Evolutionary conservation across 2,329 filamentous ascomycete species (phyloP).

Genomic region (Aspergillus texensis): DNA sequence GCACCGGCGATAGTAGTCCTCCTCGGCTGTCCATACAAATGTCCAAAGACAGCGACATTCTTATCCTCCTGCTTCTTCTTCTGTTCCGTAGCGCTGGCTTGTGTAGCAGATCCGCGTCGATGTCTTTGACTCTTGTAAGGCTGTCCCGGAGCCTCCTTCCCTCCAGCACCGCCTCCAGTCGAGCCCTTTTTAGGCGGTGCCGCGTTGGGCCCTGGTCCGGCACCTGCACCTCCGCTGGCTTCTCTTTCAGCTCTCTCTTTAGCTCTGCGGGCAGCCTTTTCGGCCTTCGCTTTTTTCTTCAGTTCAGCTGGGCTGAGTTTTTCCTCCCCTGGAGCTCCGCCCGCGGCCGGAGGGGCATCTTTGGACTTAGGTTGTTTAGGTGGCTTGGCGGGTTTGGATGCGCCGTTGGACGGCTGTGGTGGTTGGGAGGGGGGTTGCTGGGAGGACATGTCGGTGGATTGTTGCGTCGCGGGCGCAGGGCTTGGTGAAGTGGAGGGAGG

Average conservation of each 20-base stretch:
- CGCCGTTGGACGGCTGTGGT: constrained; percentile 26
- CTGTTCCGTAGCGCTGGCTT: constrained; percentile 40
- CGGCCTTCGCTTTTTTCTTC: constrained; percentile 87
- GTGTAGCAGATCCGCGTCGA: constrained; percentile 39
- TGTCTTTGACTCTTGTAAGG: constrained; percentile 36
- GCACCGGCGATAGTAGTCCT: constrained; percentile 64
- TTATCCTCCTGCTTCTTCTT: constrained; percentile 66
- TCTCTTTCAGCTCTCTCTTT: constrained; percentile 63
- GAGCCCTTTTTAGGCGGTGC: constrained; percentile 36
- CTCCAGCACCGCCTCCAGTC: constrained; percentile 19
- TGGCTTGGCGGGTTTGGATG: constrained; percentile 23
- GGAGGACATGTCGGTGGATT: constrained; percentile 17
- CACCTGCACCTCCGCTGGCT: constrained; percentile 33
- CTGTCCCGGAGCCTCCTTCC: constrained; percentile 26
- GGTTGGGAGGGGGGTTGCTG: constrained; percentile 16
- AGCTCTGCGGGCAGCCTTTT: constrained; percentile 84
- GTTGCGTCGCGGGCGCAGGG: constrained; percentile 21
- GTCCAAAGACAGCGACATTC: constrained; percentile 76
- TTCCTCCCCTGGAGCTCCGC: constrained; percentile 32
- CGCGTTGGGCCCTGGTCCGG: constrained; percentile 8
- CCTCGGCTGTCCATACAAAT: constrained; percentile 76
- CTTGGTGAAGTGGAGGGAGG: constrained; percentile 17
- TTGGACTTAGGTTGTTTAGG: constrained; percentile 27
- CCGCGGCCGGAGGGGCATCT: constrained; percentile 26
- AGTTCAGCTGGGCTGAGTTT: constrained; percentile 65